Evolutionary conservation across 768 basidiomycete genomes (phyloP), one percentile per base, ranked within the genome.

Genomic region (Cubamyces sp.): DNA sequence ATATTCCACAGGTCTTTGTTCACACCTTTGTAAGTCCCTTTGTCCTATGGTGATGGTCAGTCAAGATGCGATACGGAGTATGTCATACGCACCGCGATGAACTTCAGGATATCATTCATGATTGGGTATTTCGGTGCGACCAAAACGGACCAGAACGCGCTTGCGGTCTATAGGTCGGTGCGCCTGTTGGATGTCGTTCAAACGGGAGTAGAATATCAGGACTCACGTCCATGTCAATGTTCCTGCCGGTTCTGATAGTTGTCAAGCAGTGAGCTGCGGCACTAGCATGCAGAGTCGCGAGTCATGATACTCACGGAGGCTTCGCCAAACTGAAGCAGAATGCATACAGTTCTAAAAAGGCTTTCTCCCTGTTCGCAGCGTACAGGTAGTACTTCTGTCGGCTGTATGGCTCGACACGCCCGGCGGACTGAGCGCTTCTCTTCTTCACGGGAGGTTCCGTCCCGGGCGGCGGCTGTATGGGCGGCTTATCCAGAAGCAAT

Each of bases 1-100:
- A 94, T 94, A 59, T 74, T 83, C 92, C 92, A 95, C 9, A 93
- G 75, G 74, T 95, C 92, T 69, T 91, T 91, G 73, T 92, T 94
- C 15, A 87, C 84, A 0, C 87, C 89, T 69, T 87, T 92, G 75
- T 91, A 92, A 3, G 77, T 80, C 7, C 81, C 83, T 62, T 74
- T 78, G 53, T 84, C 76, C 76, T 79, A 34, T 34, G 58, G 1
- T 41, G 45, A 7, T 16, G 26, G 18, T 19, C 41, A 49, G n/a
- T 23, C 15, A 14, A 19, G 23, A 18, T 40, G 48, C 39, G 30
- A 30, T 12, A 30, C 11, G 23, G 48, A 41, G 28, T 5, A 39
- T 34, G 43, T 56, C 40, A 21, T 3, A 74, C 81, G 8, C 64
- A 91, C 92, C 48, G 70, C 77, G 60, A 94, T 85, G 70, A 87